phyloP scores from a whole-genome alignment of 805 yeast species.

The Lachancea quebecensis region DNA sequence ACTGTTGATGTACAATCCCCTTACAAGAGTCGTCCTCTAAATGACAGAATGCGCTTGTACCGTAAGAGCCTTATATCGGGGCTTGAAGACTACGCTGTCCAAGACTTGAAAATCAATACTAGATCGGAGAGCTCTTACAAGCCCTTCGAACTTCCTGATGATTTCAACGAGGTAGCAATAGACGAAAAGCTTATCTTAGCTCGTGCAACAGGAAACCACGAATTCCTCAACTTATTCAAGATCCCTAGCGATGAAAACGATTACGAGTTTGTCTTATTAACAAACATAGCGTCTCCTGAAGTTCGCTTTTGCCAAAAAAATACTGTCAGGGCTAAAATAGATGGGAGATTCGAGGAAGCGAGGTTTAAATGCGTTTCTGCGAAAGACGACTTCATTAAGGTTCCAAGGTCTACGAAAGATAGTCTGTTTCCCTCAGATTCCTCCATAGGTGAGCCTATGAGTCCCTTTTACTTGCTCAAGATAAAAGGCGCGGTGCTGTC shows the following conservation, averaged over 20 bases:
- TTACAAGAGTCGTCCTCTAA: constrained; percentile 45
- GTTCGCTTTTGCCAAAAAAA: constrained; percentile 1
- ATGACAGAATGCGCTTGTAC: constrained; percentile 53
- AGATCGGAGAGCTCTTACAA: not conserved
- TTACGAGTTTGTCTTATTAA: constrained; percentile 13
- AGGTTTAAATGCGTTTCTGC: constrained; percentile 39
- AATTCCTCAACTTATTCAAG: not conserved
- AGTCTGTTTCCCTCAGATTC: constrained; percentile 42
- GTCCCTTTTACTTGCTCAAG: constrained; percentile 45
- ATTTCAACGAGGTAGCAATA: not conserved
- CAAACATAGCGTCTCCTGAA: constrained; percentile 3
- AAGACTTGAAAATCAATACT: constrained; percentile 19
- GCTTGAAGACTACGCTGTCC: constrained; percentile 39
- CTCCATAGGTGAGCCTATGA: constrained; percentile 42
- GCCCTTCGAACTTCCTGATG: not conserved
- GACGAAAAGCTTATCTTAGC: not conserved
- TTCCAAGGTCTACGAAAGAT: constrained; percentile 46
- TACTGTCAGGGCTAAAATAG: not conserved
- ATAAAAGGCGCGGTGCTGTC: constrained; percentile 35
- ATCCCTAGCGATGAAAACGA: not conserved
- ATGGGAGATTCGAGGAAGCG: not conserved
- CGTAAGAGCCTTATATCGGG: constrained; percentile 44
- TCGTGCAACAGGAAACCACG: not conserved
- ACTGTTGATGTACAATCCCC: constrained; percentile 45
- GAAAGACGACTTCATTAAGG: constrained; percentile 30